These are phyloP conservation scores for Picochlorum sp. DNA, from an alignment of 139 green algal genomes.

Conservation along the genomic window DNA sequence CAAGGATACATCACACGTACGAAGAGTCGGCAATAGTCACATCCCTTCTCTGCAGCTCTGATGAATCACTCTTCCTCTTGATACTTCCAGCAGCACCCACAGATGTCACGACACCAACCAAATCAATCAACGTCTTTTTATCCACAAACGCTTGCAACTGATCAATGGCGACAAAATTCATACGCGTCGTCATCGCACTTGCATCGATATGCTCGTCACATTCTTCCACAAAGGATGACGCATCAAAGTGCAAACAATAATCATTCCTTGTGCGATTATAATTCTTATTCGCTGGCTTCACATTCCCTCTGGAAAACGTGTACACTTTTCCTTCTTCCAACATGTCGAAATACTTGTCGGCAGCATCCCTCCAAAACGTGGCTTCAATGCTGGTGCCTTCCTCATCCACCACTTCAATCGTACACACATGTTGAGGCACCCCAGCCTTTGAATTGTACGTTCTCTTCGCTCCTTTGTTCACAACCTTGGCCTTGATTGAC, in stretches of 20 bases:
- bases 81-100: slow-evolving; percentile 49
- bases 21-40: slow-evolving; percentile 57
- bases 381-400: slow-evolving; percentile 62
- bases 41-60: slow-evolving; percentile 60
- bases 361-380: slow-evolving; percentile 68
- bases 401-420: slow-evolving; percentile 62
- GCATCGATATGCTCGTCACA: slow-evolving; percentile 47
- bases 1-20: too few relatives aligned
- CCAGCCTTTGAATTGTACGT: slow-evolving; percentile 18
- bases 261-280: slow-evolving; percentile 60
- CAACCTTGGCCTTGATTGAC: slow-evolving; percentile 59
- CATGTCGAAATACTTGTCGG: slow-evolving; percentile 29
- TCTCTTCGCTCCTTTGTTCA: slow-evolving; percentile 29
- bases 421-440: slow-evolving; percentile 32
- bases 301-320: slow-evolving; percentile 39
- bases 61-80: slow-evolving; percentile 74
- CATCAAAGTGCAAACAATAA: slow-evolving; percentile 68
- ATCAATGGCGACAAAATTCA: slow-evolving; percentile 62
- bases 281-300: slow-evolving; percentile 69
- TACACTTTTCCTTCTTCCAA: slow-evolving; percentile 41
- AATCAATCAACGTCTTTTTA: slow-evolving; percentile 60
- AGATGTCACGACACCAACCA: slow-evolving; percentile 62
- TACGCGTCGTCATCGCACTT: slow-evolving; percentile 33
- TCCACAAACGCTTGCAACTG: slow-evolving; percentile 46
- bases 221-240: slow-evolving; percentile 21